These are phyloP conservation scores for Trichoderma sp. DNA, from an alignment of 2,329 filamentous ascomycete genomes.

Conservation along the genomic window DNA sequence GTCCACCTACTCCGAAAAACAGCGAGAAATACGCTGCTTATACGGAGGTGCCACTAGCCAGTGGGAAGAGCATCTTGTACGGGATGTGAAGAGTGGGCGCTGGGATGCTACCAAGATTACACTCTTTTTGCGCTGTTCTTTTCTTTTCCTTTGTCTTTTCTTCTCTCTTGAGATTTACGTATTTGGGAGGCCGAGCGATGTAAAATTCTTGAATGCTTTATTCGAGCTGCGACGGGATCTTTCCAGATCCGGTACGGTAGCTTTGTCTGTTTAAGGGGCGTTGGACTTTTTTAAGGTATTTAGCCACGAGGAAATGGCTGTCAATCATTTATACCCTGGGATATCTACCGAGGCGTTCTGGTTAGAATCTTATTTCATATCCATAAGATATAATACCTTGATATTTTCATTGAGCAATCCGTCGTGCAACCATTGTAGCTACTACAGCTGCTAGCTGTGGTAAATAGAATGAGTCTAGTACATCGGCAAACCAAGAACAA, in stretches of 20 bases:
- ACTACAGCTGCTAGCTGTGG: neutral
- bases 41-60: slow-evolving; percentile 38
- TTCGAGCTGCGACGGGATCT: neutral
- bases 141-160: neutral
- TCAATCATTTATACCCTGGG: slow-evolving; percentile 17
- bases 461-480: neutral
- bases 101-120: neutral
- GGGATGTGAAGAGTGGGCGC: slow-evolving; percentile 27
- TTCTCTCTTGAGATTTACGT: neutral
- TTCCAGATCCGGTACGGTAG: neutral
- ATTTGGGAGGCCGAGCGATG: neutral
- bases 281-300: slow-evolving; percentile 8
- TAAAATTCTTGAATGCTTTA: neutral
- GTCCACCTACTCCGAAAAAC: slow-evolving; percentile 3
- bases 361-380: neutral
- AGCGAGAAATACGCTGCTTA: slow-evolving; percentile 25
- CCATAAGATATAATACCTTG: neutral
- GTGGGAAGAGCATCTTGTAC: slow-evolving; percentile 41
- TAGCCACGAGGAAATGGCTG: neutral
- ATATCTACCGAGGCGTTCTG: neutral
- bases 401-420: neutral
- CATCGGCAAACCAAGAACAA: neutral
- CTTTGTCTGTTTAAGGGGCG: neutral
- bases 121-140: neutral
- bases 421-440: neutral